Evolutionary conservation across 768 basidiomycete species (phyloP), one percentile per base, ranked within the genome.

Genomic region (Pulveroboletus sp.): DNA sequence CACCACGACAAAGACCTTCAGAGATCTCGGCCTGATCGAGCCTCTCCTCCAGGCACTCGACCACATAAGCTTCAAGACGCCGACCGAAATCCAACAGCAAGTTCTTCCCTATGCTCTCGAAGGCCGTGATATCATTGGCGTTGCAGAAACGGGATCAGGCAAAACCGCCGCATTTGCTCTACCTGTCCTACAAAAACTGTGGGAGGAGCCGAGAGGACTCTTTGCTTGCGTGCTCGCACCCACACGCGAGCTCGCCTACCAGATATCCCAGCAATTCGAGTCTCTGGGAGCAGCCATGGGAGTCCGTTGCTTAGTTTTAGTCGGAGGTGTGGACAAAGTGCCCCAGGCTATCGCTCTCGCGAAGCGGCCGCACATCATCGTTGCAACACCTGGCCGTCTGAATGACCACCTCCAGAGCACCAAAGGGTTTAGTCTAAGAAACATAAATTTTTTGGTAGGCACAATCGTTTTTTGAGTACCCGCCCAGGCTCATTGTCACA

Each of bases 151-250:
- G 9, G 96, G 96, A 28, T 93, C 90, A 11, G 96, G 95, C 58
- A 98, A 99, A 75, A 98, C 96, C 0, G 95, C 93, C 14, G 94
- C 96, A 18, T 98, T 98, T 69, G 93, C 91, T 24, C 72, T 98
- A 6, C 96, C 96, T 2, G 95, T 99, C 51, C 72, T 99, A 32
- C 96, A 99, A 69, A 91, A 91, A 58, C 71, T 98, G 68, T 98
- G 93, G 93, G 89, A 93, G 43, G 89, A 94, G 28, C 96, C 96
- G 40, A 86, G 86, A 62, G 89, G 92, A 18, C 78, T 95, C 36
- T 99, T 93, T 65, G 93, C 93, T 12, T 88, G 91, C 62, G 83
- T 98, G 14, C 77, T 99, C 35, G 93, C 95, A 14, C 96, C 96
- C 11, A 99, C 96, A n/a, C 85, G 95, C 61, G 96, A 99, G 72